These are phyloP conservation scores for Metschnikowia kofuensis DNA, from an alignment of 805 yeast genomes.

Conservation along the genomic window DNA sequence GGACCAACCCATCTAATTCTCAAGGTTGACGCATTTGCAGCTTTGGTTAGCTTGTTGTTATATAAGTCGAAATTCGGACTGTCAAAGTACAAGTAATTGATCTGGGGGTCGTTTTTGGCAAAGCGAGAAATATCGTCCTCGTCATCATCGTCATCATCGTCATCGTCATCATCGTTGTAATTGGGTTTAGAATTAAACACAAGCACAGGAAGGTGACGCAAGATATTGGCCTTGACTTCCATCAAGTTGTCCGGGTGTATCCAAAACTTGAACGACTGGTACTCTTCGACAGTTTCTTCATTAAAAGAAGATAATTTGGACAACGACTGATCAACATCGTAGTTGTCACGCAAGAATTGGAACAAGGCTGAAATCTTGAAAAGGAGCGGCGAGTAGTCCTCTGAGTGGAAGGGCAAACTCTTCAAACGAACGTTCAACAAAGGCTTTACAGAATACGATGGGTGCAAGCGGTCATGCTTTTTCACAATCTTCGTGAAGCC, in stretches of 20 bases:
- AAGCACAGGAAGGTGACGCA: slow-evolving; percentile 89
- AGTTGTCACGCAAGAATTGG: slow-evolving; percentile 76
- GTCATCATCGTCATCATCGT: slow-evolving; percentile 49
- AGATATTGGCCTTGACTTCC: slow-evolving; percentile 95
- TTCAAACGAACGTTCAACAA: slow-evolving; percentile 82
- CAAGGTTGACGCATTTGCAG: slow-evolving; percentile 67
- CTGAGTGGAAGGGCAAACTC: slow-evolving; percentile 87
- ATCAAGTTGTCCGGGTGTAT: slow-evolving; percentile 86
- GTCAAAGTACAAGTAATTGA: slow-evolving; percentile 87
- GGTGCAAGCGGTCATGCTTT: slow-evolving; percentile 91
- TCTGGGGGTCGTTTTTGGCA: slow-evolving; percentile 53
- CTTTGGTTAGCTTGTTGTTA: slow-evolving; percentile 75
- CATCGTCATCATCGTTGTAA: slow-evolving; percentile 46
- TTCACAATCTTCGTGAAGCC: slow-evolving; percentile 94
- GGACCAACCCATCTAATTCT: slow-evolving; percentile 91
- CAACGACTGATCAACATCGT: slow-evolving; percentile 47
- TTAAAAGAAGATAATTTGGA: slow-evolving; percentile 48
- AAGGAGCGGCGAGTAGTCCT: slow-evolving; percentile 89
- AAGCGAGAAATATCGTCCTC: slow-evolving; percentile 19
- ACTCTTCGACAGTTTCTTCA: slow-evolving; percentile 35
- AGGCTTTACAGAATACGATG: slow-evolving; percentile 86
- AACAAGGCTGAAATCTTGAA: slow-evolving; percentile 80
- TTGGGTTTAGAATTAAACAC: slow-evolving; percentile 56
- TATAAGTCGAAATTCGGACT: slow-evolving; percentile 79
- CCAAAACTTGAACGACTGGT: slow-evolving; percentile 85